Evolutionary conservation across 129 eudicot species (phyloP), one percentile per base, ranked within the genome.

Genomic region (Flaveria bidentis): DNA sequence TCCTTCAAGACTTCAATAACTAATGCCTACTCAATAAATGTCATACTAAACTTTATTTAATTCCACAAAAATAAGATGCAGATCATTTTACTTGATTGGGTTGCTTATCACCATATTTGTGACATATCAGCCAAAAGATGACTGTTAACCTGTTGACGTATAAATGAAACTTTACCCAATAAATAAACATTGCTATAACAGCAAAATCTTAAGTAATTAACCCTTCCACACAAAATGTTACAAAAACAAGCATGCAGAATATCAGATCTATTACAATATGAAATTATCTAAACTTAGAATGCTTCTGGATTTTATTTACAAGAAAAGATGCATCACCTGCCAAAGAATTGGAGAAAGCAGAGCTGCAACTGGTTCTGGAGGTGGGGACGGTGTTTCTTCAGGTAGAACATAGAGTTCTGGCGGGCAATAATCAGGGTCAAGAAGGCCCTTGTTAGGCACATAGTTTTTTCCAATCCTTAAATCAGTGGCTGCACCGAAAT

Each of bases 331-430:
- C 50, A 52, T 33, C 79, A 89, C 97, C 97, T 89, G 90, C 98
- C 98, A 94, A 10, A 94, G 76, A 63, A 94, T 84, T 1, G 98
- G 98, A 70, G 98, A 94, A 67, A 94, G 84, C 44, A 91, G 80
- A 64, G 98, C 98, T 36, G 98, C 98, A 63, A 94, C 84, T 1
- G 98, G 98, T 86, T 88, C 97, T 1, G 98, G 97, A 25, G 98
- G 98, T 8, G 98, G 98, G 9, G 77, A 85, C 2, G 98, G 98
- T 73, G 98, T 94, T 86, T 94, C 69, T 63, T 63, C 69, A 5
- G 69, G 98, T 45, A 94, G 87, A 52, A 63, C 69, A 63, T 63
- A 63, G 6, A 63, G 69, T 63, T 63, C 69, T 5, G 69, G 69
- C 14, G 69, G 69, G 46, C 69, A 63, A 63, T 63, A 63, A 63